Conservation (phyloP, 768 basidiomycete genomes). For the Russula lepida region DNA sequence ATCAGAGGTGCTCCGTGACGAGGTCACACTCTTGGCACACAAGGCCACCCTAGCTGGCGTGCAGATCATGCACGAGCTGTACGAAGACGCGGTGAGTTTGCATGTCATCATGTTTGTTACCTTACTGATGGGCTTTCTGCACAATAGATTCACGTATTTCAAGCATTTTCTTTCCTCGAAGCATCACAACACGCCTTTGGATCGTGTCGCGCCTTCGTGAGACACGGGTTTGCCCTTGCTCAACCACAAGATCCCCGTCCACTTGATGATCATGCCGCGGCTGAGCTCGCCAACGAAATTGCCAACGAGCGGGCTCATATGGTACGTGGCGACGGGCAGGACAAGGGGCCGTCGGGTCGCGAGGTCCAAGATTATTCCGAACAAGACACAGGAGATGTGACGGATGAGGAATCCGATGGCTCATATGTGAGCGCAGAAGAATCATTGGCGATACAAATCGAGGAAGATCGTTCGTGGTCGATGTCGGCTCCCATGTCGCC, state of each 20-base stretch:
- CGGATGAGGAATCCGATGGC: conserved; percentile 17
- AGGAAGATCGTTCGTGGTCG: not conserved
- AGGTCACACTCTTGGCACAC: conserved; percentile 84
- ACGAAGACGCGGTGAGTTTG: conserved; percentile 75
- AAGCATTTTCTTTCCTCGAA: conserved; percentile 73
- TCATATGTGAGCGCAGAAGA: conserved; percentile 16
- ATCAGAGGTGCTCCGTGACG: conserved; percentile 91
- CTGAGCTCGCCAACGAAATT: conserved; percentile 59
- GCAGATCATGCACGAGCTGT: conserved; percentile 77
- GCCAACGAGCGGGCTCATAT: conserved; percentile 56
- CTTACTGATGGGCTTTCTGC: not conserved
- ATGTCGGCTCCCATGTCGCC: not conserved
- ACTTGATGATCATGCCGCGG: conserved; percentile 48
- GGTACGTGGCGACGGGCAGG: conserved; percentile 68
- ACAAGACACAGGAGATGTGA: conserved; percentile 5
- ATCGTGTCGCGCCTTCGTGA: conserved; percentile 64
- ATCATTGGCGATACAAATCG: not conserved
- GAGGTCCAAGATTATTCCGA: conserved; percentile 3
- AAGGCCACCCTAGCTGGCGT: conserved; percentile 87
- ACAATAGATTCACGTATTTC: conserved; percentile 82
- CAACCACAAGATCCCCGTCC: conserved; percentile 43
- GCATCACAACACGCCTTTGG: conserved; percentile 56
- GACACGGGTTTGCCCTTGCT: conserved; percentile 45
- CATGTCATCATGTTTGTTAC: not conserved
- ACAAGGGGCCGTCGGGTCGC: conserved; percentile 29